A percentile compares a stretch with the other conserved stretches of the same genome.
Conservation (phyloP, 176 grass and related monocot species). For the Aechmea fasciata region DNA sequence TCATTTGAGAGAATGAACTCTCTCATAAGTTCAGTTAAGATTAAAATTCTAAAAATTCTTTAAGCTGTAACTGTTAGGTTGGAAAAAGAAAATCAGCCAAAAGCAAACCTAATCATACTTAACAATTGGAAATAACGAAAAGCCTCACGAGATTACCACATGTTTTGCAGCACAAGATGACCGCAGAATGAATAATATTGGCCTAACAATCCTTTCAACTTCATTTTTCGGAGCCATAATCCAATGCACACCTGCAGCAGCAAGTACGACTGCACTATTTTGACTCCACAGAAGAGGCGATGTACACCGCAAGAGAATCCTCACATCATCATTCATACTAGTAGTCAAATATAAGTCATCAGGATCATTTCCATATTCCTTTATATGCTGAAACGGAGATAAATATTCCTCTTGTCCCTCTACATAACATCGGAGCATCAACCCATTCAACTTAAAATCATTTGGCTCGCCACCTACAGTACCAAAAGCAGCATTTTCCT, state of each 20-base stretch:
- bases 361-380: constrained; percentile 11
- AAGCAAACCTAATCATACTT: background rate
- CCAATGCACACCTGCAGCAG: constrained; percentile 85
- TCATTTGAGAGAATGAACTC: background rate
- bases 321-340: constrained; percentile 61
- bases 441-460: constrained; percentile 29
- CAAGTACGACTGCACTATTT: constrained; percentile 82
- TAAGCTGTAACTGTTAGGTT: too few species aligned
- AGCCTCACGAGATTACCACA: constrained; percentile 38
- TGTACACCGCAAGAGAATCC: constrained; percentile 70
- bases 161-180: constrained; percentile 75
- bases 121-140: background rate
- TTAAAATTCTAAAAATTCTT: too few species aligned
- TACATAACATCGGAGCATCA: constrained; percentile 55
- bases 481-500: constrained; percentile 18
- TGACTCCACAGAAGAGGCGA: constrained; percentile 82
- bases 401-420: constrained; percentile 33
- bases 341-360: constrained; percentile 21
- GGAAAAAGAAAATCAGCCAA: too few species aligned
- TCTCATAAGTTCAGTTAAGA: too few species aligned
- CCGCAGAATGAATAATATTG: constrained; percentile 64
- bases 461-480: constrained; percentile 12
- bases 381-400: constrained; percentile 15
- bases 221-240: constrained; percentile 60
- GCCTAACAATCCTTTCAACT: constrained; percentile 52